These are phyloP conservation scores for Crithidia thermophila DNA, from an alignment of 208 protist genomes.

Conservation along the genomic window DNA sequence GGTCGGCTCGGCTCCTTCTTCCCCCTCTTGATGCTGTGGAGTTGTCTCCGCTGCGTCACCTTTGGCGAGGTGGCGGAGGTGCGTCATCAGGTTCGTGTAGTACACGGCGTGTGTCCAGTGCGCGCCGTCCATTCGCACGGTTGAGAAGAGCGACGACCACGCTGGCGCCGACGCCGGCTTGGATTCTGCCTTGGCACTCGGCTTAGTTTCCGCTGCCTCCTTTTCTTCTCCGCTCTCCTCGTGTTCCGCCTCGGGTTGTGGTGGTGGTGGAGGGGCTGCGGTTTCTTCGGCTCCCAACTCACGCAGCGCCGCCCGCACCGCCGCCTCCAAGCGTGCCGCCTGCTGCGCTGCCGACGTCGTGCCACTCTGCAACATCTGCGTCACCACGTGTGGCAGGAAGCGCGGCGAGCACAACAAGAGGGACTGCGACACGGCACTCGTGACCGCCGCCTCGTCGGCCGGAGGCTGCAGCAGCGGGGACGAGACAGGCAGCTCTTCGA, in stretches of 20 bases:
- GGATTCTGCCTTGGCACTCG: too few species aligned
- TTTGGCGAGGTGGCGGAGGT: slow-evolving; percentile 21
- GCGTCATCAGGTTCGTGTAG: slow-evolving; percentile 25
- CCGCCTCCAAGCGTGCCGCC: slow-evolving; percentile 9
- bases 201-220: too few species aligned
- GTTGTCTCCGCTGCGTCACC: slow-evolving; percentile 3
- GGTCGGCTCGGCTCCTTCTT: not conserved
- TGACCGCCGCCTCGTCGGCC: slow-evolving; percentile 2
- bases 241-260: not conserved
- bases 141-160: slow-evolving; percentile 29
- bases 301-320: slow-evolving; percentile 24
- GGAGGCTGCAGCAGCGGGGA: slow-evolving; percentile 19
- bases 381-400: slow-evolving; percentile 20
- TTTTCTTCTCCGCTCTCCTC: not conserved
- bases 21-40: not conserved
- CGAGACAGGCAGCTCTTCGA: slow-evolving; percentile 20
- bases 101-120: slow-evolving; percentile 45
- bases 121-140: slow-evolving; percentile 30
- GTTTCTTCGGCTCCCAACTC: slow-evolving; percentile 13
- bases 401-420: slow-evolving; percentile 13
- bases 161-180: too few species aligned
- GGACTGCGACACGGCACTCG: slow-evolving; percentile 4
- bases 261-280: not conserved
- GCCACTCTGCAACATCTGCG: slow-evolving; percentile 26
- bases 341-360: slow-evolving; percentile 5